Base-by-base conservation (phyloP, 2,329 filamentous ascomycete genomes). In the Paradendryphiella salina region DNA sequence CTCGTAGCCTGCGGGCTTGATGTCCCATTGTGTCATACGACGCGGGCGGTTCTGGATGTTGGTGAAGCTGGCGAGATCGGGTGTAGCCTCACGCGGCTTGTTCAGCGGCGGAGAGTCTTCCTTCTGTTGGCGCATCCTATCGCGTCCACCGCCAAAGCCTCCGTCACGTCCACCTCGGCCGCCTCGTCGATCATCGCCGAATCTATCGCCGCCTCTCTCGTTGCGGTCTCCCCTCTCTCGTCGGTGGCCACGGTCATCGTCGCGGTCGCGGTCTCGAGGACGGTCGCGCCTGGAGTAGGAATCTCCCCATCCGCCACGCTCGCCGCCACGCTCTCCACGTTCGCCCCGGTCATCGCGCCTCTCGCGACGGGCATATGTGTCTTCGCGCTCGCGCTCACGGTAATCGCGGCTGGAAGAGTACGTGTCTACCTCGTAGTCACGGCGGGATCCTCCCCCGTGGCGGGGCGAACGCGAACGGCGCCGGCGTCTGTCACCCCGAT, bases 11-110 rank as follows among this genome's bases (percentile, higher is more conserved):
- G 91, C 90, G 5, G 94, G 94, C 77, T 99, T 99, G 74, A 99
- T 96, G 73, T 99, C 95, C 94, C 94, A 99, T 75, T 99, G 95
- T 29, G 92, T 97, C 80, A 99, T 79, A 52, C 94, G 88, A 63
- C 95, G 87, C 80, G 92, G 94, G 65, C 93, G 87, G 68, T 93
- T 87, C 57, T 91, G 79, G 52, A 99, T 81, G 3, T 90, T 84
- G n/a, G 88, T 80, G 52, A 95, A 79, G 66, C 95, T 85, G 53
- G 92, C 95, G 70, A 99, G 79, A 73, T 99, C 95, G 29, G 94
- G 95, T 0, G 94, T 99, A 6, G 94, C 90, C 75, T 99, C 94
- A 73, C 90, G 88, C 78, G 93, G 94, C 79, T 95, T 95, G 8
- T 86, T 85, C 21, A 89, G 64, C 7, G 70, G 88, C 31, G 91